Evolutionary conservation across 495 filamentous ascomycete species (phyloP), one percentile per base, ranked within the genome.

Genomic region (Neurospora sp.): DNA sequence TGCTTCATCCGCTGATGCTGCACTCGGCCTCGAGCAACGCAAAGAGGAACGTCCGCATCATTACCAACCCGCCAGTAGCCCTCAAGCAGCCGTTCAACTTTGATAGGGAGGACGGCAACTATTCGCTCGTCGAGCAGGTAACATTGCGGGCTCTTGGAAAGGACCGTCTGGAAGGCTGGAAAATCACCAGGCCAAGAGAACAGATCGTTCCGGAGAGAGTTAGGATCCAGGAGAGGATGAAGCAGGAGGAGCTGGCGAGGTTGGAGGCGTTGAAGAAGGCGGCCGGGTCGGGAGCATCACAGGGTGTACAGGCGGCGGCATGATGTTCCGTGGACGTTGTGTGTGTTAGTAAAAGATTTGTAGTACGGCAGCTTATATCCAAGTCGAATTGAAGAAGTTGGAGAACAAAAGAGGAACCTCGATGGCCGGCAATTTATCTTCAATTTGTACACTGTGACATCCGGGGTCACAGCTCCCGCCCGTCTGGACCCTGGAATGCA

Each of bases 1-100:
- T 93, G 27, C 79, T 93, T 74, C 91, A 93, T 75, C 90, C 91
- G 66, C 81, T 93, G n/a, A 93, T 92, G 90, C 81, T 92, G 73
- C 90, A 93, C 80, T 88, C 87, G 7, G 86, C 88, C 27, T 89
- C 88, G 10, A 84, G 84, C 72, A 93, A 93, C 75, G 82, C 86
- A 71, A 75, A 88, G 72, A 83, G 91, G 41, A 82, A 81, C 38
- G 83, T 88, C 8, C 84, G 91, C 18, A 88, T 92, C 75, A 93
- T 92, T 79, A 93, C 90, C 59, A 94, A 93, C 77, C 90, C 91
- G 20, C 88, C 89, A 0, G 89, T 92, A 1, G 84, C 84, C 37
- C 77, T 93, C 48, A 89, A 84, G 38, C 81, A 88, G 78, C 90
- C 90, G 14, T 92, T 92, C 78, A 78, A 83, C 69, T 91, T 92